Evolutionary conservation across 2,329 filamentous ascomycete species (phyloP).

Genomic region (Mycogone perniciosa): DNA sequence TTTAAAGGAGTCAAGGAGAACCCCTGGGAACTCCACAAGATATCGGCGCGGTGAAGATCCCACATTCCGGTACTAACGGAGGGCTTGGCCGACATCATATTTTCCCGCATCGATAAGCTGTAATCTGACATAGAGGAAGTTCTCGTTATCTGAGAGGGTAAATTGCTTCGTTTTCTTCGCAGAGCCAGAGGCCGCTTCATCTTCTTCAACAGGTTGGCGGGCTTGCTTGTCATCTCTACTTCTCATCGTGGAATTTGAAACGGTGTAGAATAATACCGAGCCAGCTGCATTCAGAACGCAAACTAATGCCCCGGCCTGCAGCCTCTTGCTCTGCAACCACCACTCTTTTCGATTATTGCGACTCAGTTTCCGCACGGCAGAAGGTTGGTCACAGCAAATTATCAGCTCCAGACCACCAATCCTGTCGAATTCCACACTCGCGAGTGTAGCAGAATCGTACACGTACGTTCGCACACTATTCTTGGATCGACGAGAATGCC

Average conservation of each 20-base stretch:
- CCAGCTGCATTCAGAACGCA: slow-evolving; percentile 40
- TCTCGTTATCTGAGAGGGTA: slow-evolving; percentile 27
- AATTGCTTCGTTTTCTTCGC: slow-evolving; percentile 11
- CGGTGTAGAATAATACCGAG: slow-evolving; percentile 35
- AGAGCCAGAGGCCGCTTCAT: slow-evolving; percentile 7
- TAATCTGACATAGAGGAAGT: slow-evolving; percentile 26
- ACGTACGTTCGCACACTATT: slow-evolving; percentile 22
- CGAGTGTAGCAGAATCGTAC: slow-evolving; percentile 24
- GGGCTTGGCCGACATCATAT: slow-evolving; percentile 18
- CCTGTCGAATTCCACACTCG: slow-evolving; percentile 29
- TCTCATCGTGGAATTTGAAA: slow-evolving; percentile 21
- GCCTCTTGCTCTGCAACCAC: slow-evolving; percentile 45
- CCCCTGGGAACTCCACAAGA: slow-evolving; percentile 56
- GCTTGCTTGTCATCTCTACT: slow-evolving; percentile 14
- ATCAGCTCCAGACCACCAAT: slow-evolving; percentile 38
- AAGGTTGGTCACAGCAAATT: slow-evolving; percentile 40
- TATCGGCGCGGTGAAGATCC: slow-evolving; percentile 14
- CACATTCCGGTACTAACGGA: slow-evolving; percentile 25
- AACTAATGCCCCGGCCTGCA: slow-evolving; percentile 43
- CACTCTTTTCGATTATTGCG: slow-evolving; percentile 34
- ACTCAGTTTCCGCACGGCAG: slow-evolving; percentile 16
- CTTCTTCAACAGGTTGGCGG: background rate
- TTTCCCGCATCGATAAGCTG: slow-evolving; percentile 21
- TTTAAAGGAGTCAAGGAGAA: slow-evolving; percentile 52
- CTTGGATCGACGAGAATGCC: slow-evolving; percentile 1